Evolutionary conservation across 441 rosid genomes (phyloP), one percentile per base, ranked within the genome.

Genomic region (Pelargonium australe): DNA sequence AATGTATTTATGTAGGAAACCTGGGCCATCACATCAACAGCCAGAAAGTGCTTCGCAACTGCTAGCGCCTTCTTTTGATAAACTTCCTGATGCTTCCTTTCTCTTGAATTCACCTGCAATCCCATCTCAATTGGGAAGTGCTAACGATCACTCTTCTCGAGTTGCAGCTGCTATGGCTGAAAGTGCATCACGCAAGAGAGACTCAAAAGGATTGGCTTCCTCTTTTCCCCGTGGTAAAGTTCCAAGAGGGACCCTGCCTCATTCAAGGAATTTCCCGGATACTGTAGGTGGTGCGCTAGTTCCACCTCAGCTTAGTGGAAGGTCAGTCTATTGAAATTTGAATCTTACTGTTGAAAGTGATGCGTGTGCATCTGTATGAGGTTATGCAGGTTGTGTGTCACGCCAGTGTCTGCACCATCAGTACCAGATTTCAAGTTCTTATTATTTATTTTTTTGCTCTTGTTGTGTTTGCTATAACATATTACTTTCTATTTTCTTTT

Each of bases 251-350:
- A 70, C 47, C 51, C 68, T 89, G 73, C 81, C 78, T 25, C 85
- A 80, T 72, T 63, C 84, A 2, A 90, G 77, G 87, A 81, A 71
- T 72, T 68, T 80, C 71, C 89, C 87, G 2, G 96, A 89, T 8
- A 90, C 96, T 20, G 80, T 70, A 6, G 80, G 88, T 17, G 87
- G 87, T 43, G 5, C 79, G 75, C 84, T 92, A 58, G 81, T 90
- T 61, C 98, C 98, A 13, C 98, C 97, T 58, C 98, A 92, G 89
- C 87, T 92, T 61, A 77, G 76, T 28, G 98, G 98, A 77, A 90
- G 96, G 98, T 90, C 45, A 67, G 86, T 66, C 60, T 19, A 58
- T 58, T 58, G 63, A 58, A 14, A 19, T 20, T 55, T 16, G 0
- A 16, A 57, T 19, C 28, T 7, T 55, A 14, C 19, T 55, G 1